Base-by-base conservation (phyloP, 495 filamentous ascomycete genomes). In the Podospora comata region DNA sequence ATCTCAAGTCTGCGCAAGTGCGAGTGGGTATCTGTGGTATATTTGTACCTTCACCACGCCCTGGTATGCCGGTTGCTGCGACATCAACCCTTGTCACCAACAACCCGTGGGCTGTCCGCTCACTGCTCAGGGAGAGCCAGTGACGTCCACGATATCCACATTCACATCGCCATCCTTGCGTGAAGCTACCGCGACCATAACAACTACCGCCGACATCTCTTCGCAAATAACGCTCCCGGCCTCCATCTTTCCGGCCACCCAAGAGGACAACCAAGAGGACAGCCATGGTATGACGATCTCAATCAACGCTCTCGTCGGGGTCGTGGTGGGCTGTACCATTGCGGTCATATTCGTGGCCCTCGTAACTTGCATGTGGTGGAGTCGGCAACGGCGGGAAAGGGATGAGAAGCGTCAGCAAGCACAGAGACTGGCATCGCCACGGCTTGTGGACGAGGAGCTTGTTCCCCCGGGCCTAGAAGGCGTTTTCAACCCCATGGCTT, bases 71-170 rank as follows among this genome's bases (percentile, higher is more conserved):
- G 72, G 72, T 2, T 76, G 75, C 55, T 74, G 74, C 64, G 19
- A 18, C 23, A 60, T 76, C 15, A 65, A 77, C 61, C 67, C 75
- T n/a, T 76, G 75, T 64, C 30, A 58, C 0, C 61, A 65, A 32
- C 23, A 63, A 15, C 30, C 69, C 23, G 30, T 65, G 44, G 66
- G 72, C n/a, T 77, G 75, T 34, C 75, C 75, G 48, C 13, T 15
- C 5, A 23, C 23, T 4, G 63, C 67, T 15, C 18, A 27, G 16
- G 65, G 65, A 13, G 16, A 65, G 7, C 27, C 32, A 9, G 56
- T 23, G 9, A 39, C 39, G n/a, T 56, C 64, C n/a, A 30, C 53
- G 7, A 16, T 55, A 28, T 53, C 39, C 67, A 34, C 59, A 23
- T 39, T 56, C n/a, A 15, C 23, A 55, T 57, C 65, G 9, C 19